Evolutionary conservation across 2,329 filamentous ascomycete genomes (phyloP), one percentile per base, ranked within the genome.

Genomic region (Neofusicoccum laricinum): DNA sequence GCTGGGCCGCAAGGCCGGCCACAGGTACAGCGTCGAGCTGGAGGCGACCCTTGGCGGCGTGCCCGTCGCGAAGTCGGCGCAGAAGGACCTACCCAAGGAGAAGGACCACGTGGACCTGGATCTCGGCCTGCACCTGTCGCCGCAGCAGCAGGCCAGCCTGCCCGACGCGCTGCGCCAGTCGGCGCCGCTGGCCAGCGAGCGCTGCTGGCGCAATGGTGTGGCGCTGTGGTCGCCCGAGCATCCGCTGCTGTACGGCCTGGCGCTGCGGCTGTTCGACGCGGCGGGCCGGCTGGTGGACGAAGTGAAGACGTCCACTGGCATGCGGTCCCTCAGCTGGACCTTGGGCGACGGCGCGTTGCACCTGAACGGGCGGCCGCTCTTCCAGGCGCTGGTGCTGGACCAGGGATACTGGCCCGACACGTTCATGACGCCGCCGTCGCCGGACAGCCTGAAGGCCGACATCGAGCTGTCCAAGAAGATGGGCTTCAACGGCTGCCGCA

Each of bases 341-440:
- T 79, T 74, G 8, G 84, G 84, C 2, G 84, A 88, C 66, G 81
- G 84, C 0, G 83, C 85, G 0, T 86, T 89, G 78, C 79, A 84
- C 6, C 79, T 88, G 21, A 88, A 88, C 71, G 81, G 79, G 64
- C 79, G 77, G 63, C 85, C 86, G 2, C 82, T 85, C 67, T 88
- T 88, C 78, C 86, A 88, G 71, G 81, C 84, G 12, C 76, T 88
- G 1, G 80, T 82, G 55, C 80, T 88, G 11, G 86, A 88, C 72
- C 86, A 88, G 72, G 86, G 86, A 46, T 88, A 88, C 76, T 88
- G 86, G 86, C 85, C 84, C 0, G 77, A 82, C 2, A 86, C 85
- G 0, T 82, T 86, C 66, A 81, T 88, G 77, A 88, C 86, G 3
- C 85, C 86, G 0, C 85, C 85, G 0, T 93, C 78, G 0, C 72